phyloP scores from a whole-genome alignment of 768 basidiomycete species.

The Inosperma sp. region DNA sequence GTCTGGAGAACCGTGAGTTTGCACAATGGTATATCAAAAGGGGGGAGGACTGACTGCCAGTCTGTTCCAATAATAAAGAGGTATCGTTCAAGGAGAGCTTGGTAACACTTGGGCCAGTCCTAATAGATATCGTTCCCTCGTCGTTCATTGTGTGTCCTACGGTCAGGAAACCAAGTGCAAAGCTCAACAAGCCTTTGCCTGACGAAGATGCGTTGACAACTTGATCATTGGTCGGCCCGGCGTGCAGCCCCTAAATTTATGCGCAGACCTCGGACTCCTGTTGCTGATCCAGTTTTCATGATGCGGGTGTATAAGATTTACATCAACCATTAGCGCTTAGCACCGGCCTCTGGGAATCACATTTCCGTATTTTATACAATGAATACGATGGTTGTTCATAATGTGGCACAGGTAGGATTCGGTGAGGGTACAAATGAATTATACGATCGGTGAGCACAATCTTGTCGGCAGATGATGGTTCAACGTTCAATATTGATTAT shows the following conservation, averaged over 20 bases:
- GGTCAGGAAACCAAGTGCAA: no score
- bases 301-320: no score
- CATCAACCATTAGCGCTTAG: no score
- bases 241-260: no score
- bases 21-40: background rate
- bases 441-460: constrained; percentile 60
- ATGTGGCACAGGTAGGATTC: constrained; percentile 69
- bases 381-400: constrained; percentile 41
- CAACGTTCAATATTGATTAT: background rate
- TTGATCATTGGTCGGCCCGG: no score
- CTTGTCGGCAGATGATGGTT: background rate
- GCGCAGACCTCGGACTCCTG: no score
- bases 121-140: constrained; percentile 12
- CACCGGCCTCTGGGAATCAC: background rate
- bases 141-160: background rate
- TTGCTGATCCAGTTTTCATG: no score
- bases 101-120: constrained; percentile 2
- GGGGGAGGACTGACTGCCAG: no score
- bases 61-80: constrained; percentile 13
- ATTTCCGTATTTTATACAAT: background rate
- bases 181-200: no score
- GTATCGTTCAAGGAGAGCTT: constrained; percentile 14
- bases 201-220: no score
- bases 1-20: background rate
- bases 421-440: constrained; percentile 77